These are phyloP conservation scores for Colletotrichum sp. DNA, from an alignment of 2,329 filamentous ascomycete genomes.

Conservation along the genomic window DNA sequence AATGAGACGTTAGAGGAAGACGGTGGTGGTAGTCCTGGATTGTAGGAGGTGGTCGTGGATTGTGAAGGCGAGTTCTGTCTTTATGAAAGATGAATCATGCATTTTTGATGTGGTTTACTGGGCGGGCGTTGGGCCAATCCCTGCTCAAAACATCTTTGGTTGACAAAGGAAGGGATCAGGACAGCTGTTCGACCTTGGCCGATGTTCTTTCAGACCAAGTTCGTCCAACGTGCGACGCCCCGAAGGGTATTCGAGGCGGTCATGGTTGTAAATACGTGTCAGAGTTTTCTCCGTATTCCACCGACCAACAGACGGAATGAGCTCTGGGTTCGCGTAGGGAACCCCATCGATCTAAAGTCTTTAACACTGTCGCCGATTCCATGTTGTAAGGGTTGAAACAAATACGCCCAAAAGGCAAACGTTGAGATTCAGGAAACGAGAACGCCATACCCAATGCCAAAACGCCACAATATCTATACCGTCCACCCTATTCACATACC, in stretches of 20 bases:
- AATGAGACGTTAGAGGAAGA: not conserved
- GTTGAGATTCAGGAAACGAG: fast-evolving
- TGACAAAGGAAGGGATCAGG: not conserved
- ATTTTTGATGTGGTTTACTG: fast-evolving
- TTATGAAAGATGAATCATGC: not conserved
- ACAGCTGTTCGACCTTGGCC: not conserved
- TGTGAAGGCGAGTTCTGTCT: not conserved
- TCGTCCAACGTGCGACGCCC: not conserved
- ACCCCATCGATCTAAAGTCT: fast-evolving
- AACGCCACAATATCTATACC: not conserved
- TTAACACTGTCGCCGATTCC: fast-evolving
- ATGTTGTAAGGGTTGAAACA: fast-evolving
- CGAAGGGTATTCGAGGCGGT: no score
- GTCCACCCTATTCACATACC: fast-evolving
- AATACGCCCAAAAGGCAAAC: not conserved
- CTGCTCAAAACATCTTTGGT: no score
- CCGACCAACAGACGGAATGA: fast-evolving
- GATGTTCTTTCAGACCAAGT: not conserved
- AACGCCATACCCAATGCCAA: not conserved
- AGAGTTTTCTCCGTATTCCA: fast-evolving
- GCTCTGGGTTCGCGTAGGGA: fast-evolving
- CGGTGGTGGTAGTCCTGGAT: not conserved
- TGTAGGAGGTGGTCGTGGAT: not conserved
- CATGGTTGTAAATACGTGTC: not conserved
- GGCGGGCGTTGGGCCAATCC: not conserved